These are phyloP conservation scores for Laguncularia racemosa DNA, from an alignment of 345 rosid species.

Conservation along the genomic window DNA sequence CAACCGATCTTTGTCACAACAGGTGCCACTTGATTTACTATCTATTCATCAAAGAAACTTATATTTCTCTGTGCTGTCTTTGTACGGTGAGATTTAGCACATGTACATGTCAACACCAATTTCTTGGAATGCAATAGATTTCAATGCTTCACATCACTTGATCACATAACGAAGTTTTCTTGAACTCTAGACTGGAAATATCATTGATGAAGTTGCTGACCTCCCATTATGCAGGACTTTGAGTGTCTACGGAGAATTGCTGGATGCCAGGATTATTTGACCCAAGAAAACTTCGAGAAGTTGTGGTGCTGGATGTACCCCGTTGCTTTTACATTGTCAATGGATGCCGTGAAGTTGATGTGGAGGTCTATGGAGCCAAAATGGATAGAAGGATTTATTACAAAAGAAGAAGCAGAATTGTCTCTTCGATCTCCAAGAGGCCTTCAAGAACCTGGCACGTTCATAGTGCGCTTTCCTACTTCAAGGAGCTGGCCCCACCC, in stretches of 20 bases:
- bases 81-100: neutral
- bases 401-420: slow-evolving; percentile 89
- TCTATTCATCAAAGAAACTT: neutral
- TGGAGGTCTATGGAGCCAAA: slow-evolving; percentile 71
- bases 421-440: slow-evolving; percentile 69
- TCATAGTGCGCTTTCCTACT: slow-evolving; percentile 82
- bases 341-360: slow-evolving; percentile 43
- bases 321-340: slow-evolving; percentile 60
- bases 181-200: neutral
- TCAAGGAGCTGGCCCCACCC: slow-evolving; percentile 99
- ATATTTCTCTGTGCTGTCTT: too few species aligned
- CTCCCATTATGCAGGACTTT: slow-evolving; percentile 45
- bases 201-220: neutral
- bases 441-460: slow-evolving; percentile 89
- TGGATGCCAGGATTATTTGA: slow-evolving; percentile 71
- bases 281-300: slow-evolving; percentile 87
- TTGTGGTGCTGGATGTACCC: slow-evolving; percentile 99
- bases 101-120: neutral
- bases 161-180: neutral
- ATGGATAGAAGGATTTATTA: slow-evolving; percentile 95
- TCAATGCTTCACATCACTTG: too few species aligned
- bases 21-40: slow-evolving; percentile 35
- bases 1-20: slow-evolving; percentile 64
- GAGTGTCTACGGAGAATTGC: slow-evolving; percentile 63
- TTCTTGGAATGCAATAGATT: neutral